A percentile compares a stretch with the other conserved stretches of the same genome.
phyloP scores from a whole-genome alignment of 2,329 filamentous ascomycete species.

The Microdochium paspali region DNA sequence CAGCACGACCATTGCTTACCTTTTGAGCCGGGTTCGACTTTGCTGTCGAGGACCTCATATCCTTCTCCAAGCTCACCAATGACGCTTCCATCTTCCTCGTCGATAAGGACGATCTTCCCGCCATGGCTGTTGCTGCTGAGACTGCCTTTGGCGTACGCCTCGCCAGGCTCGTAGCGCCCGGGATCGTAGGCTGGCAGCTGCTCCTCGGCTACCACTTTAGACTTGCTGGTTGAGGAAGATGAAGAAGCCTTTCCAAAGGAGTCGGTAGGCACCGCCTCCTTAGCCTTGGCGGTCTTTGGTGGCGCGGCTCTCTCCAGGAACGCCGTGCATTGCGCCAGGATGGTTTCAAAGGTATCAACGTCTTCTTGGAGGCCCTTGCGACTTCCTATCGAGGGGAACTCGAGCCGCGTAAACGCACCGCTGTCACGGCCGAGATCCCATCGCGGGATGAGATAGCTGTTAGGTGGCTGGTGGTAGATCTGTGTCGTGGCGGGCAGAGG shows the following conservation, averaged over 20 bases:
- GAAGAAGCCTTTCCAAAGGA: neutral
- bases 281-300: slow-evolving; percentile 27
- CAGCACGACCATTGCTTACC: slow-evolving; percentile 43
- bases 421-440: slow-evolving; percentile 87
- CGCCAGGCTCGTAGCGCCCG: slow-evolving; percentile 66
- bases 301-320: slow-evolving; percentile 80
- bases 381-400: slow-evolving; percentile 70
- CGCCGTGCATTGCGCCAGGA: slow-evolving; percentile 92
- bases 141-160: slow-evolving; percentile 62
- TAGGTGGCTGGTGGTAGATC: slow-evolving; percentile 91
- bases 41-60: slow-evolving; percentile 71
- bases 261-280: slow-evolving; percentile 7
- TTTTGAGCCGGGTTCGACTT: slow-evolving; percentile 81
- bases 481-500: slow-evolving; percentile 91
- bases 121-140: slow-evolving; percentile 45
- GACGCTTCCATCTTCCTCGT: slow-evolving; percentile 93
- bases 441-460: slow-evolving; percentile 86
- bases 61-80: slow-evolving; percentile 84
- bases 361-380: slow-evolving; percentile 78
- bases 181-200: slow-evolving; percentile 66
- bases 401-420: slow-evolving; percentile 85
- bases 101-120: slow-evolving; percentile 82
- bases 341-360: slow-evolving; percentile 93
- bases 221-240: slow-evolving; percentile 24
- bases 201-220: slow-evolving; percentile 30